Percentiles rank a stretch among this genome's conserved stretches.
Conservation (phyloP, 129 eudicot genomes). For the Artemisia annua region DNA sequence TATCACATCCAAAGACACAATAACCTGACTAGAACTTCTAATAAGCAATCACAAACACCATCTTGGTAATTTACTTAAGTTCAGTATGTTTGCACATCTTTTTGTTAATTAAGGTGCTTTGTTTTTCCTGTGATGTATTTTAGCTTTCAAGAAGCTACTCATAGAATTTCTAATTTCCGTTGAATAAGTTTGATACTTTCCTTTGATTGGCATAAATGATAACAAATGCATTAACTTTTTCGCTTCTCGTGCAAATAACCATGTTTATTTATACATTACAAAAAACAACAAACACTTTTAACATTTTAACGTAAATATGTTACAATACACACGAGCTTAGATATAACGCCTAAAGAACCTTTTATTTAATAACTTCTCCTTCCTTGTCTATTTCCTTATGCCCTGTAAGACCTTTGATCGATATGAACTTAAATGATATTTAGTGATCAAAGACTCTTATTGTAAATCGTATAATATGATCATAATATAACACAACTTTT, state of each 20-base stretch:
- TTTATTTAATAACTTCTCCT: constrained; percentile 34
- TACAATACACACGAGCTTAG: background rate
- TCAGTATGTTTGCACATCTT: background rate
- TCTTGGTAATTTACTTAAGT: background rate
- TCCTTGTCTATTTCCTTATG: constrained; percentile 37
- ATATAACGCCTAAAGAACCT: background rate
- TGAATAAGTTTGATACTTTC: constrained; percentile 12
- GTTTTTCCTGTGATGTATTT: constrained; percentile 13
- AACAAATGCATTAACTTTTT: background rate
- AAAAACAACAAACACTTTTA: background rate
- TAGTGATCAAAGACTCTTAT: constrained; percentile 5
- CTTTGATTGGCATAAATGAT: background rate
- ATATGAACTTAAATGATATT: background rate
- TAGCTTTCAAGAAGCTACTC: constrained; percentile 25
- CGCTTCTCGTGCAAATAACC: constrained; percentile 7
- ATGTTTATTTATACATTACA: constrained; percentile 8
- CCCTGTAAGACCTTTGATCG: constrained; percentile 23
- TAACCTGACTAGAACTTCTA: no score
- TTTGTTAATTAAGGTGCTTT: background rate
- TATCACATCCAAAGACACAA: no score
- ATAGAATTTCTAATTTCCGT: background rate
- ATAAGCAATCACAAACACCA: no score
- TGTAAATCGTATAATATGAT: background rate
- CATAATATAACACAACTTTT: background rate
- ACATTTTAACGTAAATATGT: background rate